Evolutionary conservation across 2,329 filamentous ascomycete species (phyloP), one percentile per base, ranked within the genome.

Genomic region (Neobulgaria alba): DNA sequence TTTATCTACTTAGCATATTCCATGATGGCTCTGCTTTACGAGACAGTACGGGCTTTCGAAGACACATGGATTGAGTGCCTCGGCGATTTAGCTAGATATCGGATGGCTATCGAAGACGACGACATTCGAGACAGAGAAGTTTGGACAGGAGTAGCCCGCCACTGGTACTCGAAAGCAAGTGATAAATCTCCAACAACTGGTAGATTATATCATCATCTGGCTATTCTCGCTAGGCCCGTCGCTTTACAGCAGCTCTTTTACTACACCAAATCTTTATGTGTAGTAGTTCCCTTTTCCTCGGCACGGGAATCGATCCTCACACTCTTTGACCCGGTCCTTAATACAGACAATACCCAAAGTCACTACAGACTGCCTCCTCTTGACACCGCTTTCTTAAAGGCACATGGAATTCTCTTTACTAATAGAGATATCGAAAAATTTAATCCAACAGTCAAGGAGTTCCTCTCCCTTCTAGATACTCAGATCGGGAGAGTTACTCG

Each of bases 1-100:
- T 96, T 95, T 41, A 87, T 96, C 1, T 93, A 93, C 47, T 63
- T 90, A 12, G 82, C 88, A 0, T 96, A 95, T 49, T 83, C 82
- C 2, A 93, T 94, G 77, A 86, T 95, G 74, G 82, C 85, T 0
- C 62, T 95, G 0, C 63, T 95, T 0, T 84, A 88, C 44, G 90
- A 96, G 54, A 94, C 85, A 0, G 85, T 95, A 0, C 79, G 84
- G 0, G 71, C 75, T 0, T 95, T 94, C 50, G 75, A 84, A 38
- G 84, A 92, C 42, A 95, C 85, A 0, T 96, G 90, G 90, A 57
- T 48, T 58, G 90, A 95, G 50, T 95, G 89, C 39, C 65, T 96
- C 0, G 90, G 90, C 0, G 89, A 96, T 56, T 63, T 96, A 0
- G 83, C 82, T 0, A 70, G 89, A 15, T 95, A 93, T 33, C 60